Evolutionary conservation across 768 basidiomycete genomes (phyloP), one percentile per base, ranked within the genome.

Genomic region (Mycena chlorophos): DNA sequence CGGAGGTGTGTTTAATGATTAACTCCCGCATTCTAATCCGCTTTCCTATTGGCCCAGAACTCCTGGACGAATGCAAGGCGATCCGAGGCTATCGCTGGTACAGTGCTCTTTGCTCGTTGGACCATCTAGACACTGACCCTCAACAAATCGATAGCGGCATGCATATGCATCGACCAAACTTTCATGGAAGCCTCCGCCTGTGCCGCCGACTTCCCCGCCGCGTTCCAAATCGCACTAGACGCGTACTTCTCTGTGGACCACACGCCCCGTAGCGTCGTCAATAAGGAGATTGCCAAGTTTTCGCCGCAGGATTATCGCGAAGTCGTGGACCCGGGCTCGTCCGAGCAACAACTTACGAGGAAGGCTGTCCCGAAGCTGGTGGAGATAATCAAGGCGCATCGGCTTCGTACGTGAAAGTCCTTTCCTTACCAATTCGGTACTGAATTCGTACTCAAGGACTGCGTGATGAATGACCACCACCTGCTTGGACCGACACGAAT

Each of bases 161-260:
- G 50, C 25, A 51, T 51, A 19, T 51, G 50, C 23, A 17, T 38
- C 26, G 50, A 51, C 22, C 50, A 51, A 38, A 51, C 50, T 19
- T 37, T 39, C 50, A 51, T 26, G 14, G 19, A 51, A 39, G 50
- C 31, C 4, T 37, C 22, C 23, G 50, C 37, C 5, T 13, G 12
- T 4, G 23, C 3, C 5, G 17, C 8, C 16, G 50, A 14, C 22
- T 51, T 51, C 34, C 20, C 23, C 27, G 34, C 31, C 12, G 50
- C 50, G 4, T 51, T 51, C 22, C 6, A 3, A 8, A 37, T 3
- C 22, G 50, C 50, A 27, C 37, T 51, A 3, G 34, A 40, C 3
- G 50, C 22, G 4, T 51, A 51, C 37, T 20, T 51, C 38, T 8
- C 20, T 13, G 10, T 37, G 5, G 25, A 37, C 23, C 4, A 20